Base-by-base conservation (phyloP, 352 stramenopile species). In the Globisporangium yorkense region DNA sequence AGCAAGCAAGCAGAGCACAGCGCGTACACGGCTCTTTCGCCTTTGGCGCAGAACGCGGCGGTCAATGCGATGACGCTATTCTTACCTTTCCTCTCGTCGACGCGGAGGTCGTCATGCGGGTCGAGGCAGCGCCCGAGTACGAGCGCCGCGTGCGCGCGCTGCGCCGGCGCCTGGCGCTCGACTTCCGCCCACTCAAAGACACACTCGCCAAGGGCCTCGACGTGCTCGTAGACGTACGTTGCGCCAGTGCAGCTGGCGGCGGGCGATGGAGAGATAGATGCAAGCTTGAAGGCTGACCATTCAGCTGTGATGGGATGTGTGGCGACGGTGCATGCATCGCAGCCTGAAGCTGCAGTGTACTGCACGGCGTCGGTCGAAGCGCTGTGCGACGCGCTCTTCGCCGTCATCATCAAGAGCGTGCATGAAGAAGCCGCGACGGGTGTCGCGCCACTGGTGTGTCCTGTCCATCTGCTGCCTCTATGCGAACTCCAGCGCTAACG, bases 361-460 rank as follows among this genome's bases (percentile, higher is more conserved):
- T 82, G 74, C 55, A 84, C 76, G 1, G 71, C 76, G 49, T 72
- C 62, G 3, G 74, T 86, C 39, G 76, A 86, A 56, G 75, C 71
- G 2, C 61, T 81, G 54, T 86, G 76, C 59, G 62, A 80, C 54
- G 65, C 64, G 49, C 74, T 86, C 47, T 86, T 86, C 57, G 61
- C 68, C 27, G 66, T 67, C 49, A 63, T 76, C 31, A 65, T 84
- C 59, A 75, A 76, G 54, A 62, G 73, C 33, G 65, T 75, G 44
- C 63, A 73, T 31, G 71, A 81, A 9, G 52, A 76, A 5, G 65
- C 65, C 0, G 58, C 57, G 16, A 27, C 59, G 13, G 61, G 57
- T 27, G 52, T 71, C 37, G 70, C 62, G 21, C 68, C 70, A 3
- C 61, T 69, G n/a, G 67, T 74, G 56, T 40, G 46, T 62, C 15